Percentiles rank a stretch among this genome's conserved stretches.
Conservation (phyloP, 108 stramenopile species). For the Asterionellopsis glacialis region DNA sequence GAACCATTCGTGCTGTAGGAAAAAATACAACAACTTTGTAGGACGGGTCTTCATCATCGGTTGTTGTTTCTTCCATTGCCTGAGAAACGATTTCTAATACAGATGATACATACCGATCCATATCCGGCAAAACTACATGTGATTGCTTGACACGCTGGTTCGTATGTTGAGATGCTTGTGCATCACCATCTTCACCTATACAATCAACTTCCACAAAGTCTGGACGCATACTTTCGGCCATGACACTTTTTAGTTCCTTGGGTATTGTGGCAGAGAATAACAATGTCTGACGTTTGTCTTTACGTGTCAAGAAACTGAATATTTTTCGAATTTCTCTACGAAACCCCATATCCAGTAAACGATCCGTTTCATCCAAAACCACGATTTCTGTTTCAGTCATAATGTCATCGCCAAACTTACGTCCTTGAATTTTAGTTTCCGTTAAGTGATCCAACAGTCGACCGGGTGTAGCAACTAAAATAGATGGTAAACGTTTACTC, state of each 20-base stretch:
- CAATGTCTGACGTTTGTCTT: constrained; percentile 81
- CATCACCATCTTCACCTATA: constrained; percentile 12
- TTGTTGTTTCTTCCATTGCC: constrained; percentile 38
- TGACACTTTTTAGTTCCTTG: constrained; percentile 44
- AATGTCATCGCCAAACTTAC: constrained; percentile 36
- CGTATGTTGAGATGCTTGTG: constrained; percentile 8
- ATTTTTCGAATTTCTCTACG: constrained; percentile 77
- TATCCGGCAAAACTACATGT: constrained; percentile 35
- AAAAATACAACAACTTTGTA: constrained; percentile 88
- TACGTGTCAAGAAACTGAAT: constrained; percentile 55
- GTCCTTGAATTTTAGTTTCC: constrained; percentile 22
- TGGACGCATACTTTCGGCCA: constrained; percentile 35
- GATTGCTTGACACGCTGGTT: constrained; percentile 53
- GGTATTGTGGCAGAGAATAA: constrained; percentile 94
- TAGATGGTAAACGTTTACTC: constrained; percentile 43
- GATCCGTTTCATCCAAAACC: constrained; percentile 95
- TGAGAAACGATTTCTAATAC: constrained; percentile 26
- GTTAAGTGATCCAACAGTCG: constrained; percentile 73
- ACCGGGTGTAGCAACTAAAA: constrained; percentile 92
- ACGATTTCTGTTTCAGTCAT: constrained; percentile 46
- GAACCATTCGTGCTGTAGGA: constrained; percentile 77
- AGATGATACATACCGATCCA: constrained; percentile 39
- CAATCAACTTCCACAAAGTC: constrained; percentile 62
- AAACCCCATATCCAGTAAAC: constrained; percentile 90
- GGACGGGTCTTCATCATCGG: constrained; percentile 25